A percentile compares a stretch with the other conserved stretches of the same genome.
phyloP scores from a whole-genome alignment of 1,284 basidiomycete species.

The Xerocomus amazonicus region DNA sequence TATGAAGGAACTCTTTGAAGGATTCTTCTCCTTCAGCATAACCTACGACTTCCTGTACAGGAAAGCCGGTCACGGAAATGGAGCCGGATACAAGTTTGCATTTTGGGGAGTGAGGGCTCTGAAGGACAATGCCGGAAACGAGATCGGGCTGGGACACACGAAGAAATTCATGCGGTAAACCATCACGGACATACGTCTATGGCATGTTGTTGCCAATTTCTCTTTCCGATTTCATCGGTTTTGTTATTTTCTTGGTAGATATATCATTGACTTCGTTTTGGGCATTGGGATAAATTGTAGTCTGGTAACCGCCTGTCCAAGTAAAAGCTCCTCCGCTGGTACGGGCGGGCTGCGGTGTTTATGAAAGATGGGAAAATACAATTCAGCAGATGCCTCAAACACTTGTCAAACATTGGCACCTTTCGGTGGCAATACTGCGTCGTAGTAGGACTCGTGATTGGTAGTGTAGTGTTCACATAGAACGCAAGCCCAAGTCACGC shows the following conservation, averaged over 20 bases:
- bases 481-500: too few relatives aligned
- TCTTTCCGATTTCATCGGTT: background rate
- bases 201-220: background rate
- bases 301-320: too few relatives aligned
- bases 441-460: too few relatives aligned
- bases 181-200: background rate
- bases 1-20: conserved; percentile 36
- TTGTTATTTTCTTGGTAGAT: background rate
- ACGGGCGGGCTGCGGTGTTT: too few relatives aligned
- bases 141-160: conserved; percentile 30
- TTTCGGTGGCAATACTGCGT: too few relatives aligned
- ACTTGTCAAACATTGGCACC: too few relatives aligned
- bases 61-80: conserved; percentile 34
- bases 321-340: too few relatives aligned
- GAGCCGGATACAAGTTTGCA: conserved; percentile 27
- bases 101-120: conserved; percentile 41
- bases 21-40: conserved; percentile 36
- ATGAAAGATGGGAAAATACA: too few relatives aligned
- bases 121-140: conserved; percentile 33
- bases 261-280: background rate
- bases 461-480: too few relatives aligned
- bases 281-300: too few relatives aligned
- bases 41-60: conserved; percentile 34
- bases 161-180: conserved; percentile 6
- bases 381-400: too few relatives aligned